phyloP scores from a whole-genome alignment of 306 rosid genomes.

The Echinosophora koreensis region DNA sequence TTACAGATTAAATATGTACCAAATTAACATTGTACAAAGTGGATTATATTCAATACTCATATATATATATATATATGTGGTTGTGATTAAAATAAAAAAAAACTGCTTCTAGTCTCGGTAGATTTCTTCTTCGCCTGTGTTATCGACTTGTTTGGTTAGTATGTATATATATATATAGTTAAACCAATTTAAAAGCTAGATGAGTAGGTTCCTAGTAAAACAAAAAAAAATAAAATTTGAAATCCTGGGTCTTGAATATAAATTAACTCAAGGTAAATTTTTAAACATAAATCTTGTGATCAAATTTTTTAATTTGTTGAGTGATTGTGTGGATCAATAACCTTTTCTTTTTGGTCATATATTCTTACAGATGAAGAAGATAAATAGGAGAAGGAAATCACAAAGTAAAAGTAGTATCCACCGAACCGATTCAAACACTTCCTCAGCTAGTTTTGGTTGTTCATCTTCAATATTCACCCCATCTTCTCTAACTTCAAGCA shows the following conservation, averaged over 20 bases:
- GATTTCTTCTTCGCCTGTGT: background rate
- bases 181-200: background rate
- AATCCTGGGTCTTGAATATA: too few relatives aligned
- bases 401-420: background rate
- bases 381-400: constrained; percentile 23
- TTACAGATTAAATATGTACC: too few relatives aligned
- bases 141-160: background rate
- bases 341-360: background rate
- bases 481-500: background rate
- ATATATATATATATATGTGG: too few relatives aligned
- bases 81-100: too few relatives aligned
- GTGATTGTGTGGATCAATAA: too few relatives aligned
- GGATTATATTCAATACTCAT: too few relatives aligned
- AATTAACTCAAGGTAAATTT: too few relatives aligned
- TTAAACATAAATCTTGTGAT: background rate
- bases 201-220: background rate
- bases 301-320: background rate
- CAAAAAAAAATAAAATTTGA: too few relatives aligned
- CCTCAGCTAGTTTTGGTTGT: background rate
- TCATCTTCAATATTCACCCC: background rate
- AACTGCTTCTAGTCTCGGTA: background rate
- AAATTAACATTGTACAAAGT: too few relatives aligned
- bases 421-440: background rate
- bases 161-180: background rate
- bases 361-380: constrained; percentile 30